Evolutionary conservation across 176 grass and related monocot genomes (phyloP), one percentile per base, ranked within the genome.

Genomic region (Cenchrus purpureus): DNA sequence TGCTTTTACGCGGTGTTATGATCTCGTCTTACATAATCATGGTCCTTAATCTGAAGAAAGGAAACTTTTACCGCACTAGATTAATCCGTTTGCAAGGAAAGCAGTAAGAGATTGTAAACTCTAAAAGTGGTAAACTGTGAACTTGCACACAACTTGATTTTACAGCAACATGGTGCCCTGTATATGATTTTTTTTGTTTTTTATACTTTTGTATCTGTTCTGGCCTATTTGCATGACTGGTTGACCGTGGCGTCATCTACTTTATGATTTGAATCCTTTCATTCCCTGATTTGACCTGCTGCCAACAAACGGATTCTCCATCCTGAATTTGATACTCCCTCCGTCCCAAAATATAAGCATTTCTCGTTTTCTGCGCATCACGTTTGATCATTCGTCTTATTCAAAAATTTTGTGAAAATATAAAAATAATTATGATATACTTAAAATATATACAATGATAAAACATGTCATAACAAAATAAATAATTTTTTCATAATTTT

Each of bases 251-350:
- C n/a, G 37, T 51, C 15, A 61, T 61, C 10, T 37, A 32, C 4
- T 82, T 60, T 82, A 72, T 19, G 60, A 11, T 62, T 34, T 79
- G 51, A 52, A 6, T 50, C 53, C n/a, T 28, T 62, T 62, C 4
- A 72, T 62, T 69, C 29, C 55, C 42, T 49, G 69, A 10, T 74
- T 74, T 62, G 68, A 82, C 55, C 54, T 17, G 12, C 10, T 32
- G 9, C 28, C 43, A 65, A 49, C 15, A 64, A 48, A 28, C 19
- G n/a, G 59, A 29, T 1, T 54, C 51, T 10, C 28, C 20, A 4
- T 51, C 52, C 72, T 74, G 72, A 55, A 74, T 74, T 56, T 74
- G 72, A 74, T 49, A 53, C 32, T n/a, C n/a, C n/a, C n/a, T n/a
- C n/a, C n/a, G n/a, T n/a, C n/a, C n/a, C n/a, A n/a, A n/a, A n/a